Percentiles rank a stretch among this genome's conserved stretches.
phyloP scores from a whole-genome alignment of 768 basidiomycete genomes.

The Boletus rubescentipes region DNA sequence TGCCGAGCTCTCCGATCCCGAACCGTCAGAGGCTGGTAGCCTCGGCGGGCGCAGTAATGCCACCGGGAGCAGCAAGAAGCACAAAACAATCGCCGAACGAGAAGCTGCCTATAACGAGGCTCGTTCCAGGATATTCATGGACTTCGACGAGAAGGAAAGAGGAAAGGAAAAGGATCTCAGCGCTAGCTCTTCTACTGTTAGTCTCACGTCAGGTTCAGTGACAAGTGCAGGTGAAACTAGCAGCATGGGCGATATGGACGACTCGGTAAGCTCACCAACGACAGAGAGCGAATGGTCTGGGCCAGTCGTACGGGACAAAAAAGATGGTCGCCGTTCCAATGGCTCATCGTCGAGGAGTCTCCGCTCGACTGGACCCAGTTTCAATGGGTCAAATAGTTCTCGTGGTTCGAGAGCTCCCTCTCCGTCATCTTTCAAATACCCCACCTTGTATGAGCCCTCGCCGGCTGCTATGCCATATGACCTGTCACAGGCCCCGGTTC shows the following conservation, averaged over 20 bases:
- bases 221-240: constrained; percentile 56
- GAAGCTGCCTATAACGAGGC: constrained; percentile 90
- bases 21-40: constrained; percentile 81
- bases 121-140: constrained; percentile 83
- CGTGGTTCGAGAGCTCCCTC: constrained; percentile 74
- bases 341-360: constrained; percentile 62
- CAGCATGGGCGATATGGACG: constrained; percentile 65
- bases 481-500: constrained; percentile 31
- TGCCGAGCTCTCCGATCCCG: constrained; percentile 71
- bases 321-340: constrained; percentile 51
- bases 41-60: constrained; percentile 66
- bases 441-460: constrained; percentile 67
- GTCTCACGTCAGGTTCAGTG: constrained; percentile 67
- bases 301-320: constrained; percentile 54
- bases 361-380: constrained; percentile 50
- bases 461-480: constrained; percentile 30
- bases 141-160: constrained; percentile 67
- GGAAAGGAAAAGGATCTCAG: constrained; percentile 71
- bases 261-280: constrained; percentile 65
- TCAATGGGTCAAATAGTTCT: constrained; percentile 58
- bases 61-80: constrained; percentile 62
- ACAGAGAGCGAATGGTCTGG: constrained; percentile 84
- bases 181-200: constrained; percentile 73
- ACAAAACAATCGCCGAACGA: constrained; percentile 79
- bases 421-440: constrained; percentile 68